These are phyloP conservation scores for Dentipellis sp. DNA, from an alignment of 768 basidiomycete species.

Conservation along the genomic window DNA sequence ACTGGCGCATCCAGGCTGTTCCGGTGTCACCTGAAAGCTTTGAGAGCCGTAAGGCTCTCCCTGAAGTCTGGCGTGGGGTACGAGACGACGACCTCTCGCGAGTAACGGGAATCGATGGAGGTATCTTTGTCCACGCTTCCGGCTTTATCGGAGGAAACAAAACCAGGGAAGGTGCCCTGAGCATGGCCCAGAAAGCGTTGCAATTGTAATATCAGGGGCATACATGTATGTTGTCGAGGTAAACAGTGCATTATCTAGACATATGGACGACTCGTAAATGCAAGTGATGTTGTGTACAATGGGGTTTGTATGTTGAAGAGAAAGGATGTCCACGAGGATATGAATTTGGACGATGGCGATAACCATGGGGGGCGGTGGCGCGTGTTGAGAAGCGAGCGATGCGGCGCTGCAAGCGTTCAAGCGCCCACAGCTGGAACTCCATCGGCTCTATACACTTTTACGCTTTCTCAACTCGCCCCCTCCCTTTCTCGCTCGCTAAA, in stretches of 20 bases:
- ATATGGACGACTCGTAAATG: too few relatives aligned
- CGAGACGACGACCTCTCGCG: conserved; percentile 76
- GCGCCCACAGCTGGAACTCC: neutral
- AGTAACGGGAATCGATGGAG: conserved; percentile 65
- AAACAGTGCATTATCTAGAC: too few relatives aligned
- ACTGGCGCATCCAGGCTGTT: conserved; percentile 93
- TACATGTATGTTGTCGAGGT: too few relatives aligned
- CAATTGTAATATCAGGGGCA: conserved; percentile 12
- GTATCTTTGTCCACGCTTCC: conserved; percentile 91
- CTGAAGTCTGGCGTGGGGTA: conserved; percentile 88
- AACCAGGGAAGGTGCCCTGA: conserved; percentile 80
- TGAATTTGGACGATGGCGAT: too few relatives aligned
- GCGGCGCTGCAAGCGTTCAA: neutral
- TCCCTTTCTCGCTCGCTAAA: neutral
- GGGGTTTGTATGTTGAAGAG: too few relatives aligned
- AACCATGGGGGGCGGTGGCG: neutral
- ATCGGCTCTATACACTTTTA: neutral
- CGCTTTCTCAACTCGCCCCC: neutral
- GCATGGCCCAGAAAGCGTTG: conserved; percentile 67
- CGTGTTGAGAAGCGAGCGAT: neutral
- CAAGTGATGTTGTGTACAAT: too few relatives aligned
- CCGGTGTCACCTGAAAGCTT: conserved; percentile 78
- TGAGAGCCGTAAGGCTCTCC: conserved; percentile 83
- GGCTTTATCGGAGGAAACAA: conserved; percentile 97
- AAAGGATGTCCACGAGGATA: too few relatives aligned